Conservation (phyloP, 2,329 filamentous ascomycete genomes). For the Pestalotiopsis sp. region DNA sequence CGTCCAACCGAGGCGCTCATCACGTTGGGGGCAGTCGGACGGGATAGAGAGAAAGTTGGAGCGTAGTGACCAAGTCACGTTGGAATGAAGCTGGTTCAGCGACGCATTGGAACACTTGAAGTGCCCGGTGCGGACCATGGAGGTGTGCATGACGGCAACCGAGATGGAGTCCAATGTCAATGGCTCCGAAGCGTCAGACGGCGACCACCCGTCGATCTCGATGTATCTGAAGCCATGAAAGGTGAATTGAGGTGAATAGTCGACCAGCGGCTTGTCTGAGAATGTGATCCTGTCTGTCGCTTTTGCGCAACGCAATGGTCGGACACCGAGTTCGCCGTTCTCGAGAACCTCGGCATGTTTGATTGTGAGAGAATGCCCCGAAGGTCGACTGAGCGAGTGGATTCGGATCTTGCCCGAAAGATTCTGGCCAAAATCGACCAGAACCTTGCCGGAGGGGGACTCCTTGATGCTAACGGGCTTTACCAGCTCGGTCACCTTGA, state of each 20-base stretch:
- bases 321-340: slow-evolving; percentile 38
- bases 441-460: slow-evolving; percentile 42
- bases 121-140: slow-evolving; percentile 39
- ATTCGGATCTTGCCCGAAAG: slow-evolving; percentile 53
- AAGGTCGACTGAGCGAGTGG: not conserved
- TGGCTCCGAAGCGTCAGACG: slow-evolving; percentile 4
- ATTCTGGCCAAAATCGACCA: slow-evolving; percentile 62
- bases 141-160: slow-evolving; percentile 23
- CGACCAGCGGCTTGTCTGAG: slow-evolving; percentile 19
- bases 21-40: slow-evolving; percentile 49
- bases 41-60: slow-evolving; percentile 59
- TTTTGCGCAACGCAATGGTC: slow-evolving; percentile 46
- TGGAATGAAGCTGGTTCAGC: slow-evolving; percentile 56
- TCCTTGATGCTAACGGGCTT: slow-evolving; percentile 33
- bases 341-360: slow-evolving; percentile 46
- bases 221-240: slow-evolving; percentile 52
- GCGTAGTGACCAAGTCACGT: slow-evolving; percentile 56
- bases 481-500: slow-evolving; percentile 37
- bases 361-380: slow-evolving; percentile 31
- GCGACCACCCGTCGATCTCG: slow-evolving; percentile 40
- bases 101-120: slow-evolving; percentile 52
- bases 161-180: slow-evolving; percentile 10
- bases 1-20: slow-evolving; percentile 50
- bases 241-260: slow-evolving; percentile 41
- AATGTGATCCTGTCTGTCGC: slow-evolving; percentile 41